Evolutionary conservation across 2,329 filamentous ascomycete species (phyloP).

Genomic region (Aureobasidium vineae): DNA sequence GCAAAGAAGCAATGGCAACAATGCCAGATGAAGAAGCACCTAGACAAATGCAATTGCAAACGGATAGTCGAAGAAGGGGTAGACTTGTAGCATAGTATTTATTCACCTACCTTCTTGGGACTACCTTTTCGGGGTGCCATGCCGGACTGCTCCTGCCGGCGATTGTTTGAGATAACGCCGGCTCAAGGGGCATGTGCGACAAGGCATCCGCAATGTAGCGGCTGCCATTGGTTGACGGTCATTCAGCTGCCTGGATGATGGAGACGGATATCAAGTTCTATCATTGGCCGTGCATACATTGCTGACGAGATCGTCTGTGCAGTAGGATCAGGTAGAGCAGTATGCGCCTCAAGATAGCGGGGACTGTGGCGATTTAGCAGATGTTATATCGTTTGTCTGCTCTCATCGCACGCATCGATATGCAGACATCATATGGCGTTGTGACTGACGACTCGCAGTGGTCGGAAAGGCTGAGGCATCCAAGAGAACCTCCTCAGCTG

Average conservation of each 20-base stretch:
- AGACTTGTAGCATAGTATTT: not conserved
- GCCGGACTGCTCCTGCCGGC: not conserved
- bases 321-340: not conserved
- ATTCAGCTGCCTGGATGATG: slow-evolving; percentile 12
- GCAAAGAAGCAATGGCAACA: not conserved
- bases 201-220: slow-evolving; percentile 8
- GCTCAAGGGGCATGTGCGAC: not conserved
- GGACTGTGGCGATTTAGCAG: not conserved
- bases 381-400: not conserved
- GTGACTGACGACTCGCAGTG: not conserved
- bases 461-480: not conserved
- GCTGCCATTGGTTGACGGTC: not conserved
- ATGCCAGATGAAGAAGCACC: not conserved
- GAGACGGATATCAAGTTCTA: not conserved
- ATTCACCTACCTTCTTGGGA: slow-evolving; percentile 10
- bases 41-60: not conserved
- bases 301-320: not conserved
- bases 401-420: not conserved
- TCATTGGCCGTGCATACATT: not conserved
- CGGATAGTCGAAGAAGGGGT: not conserved
- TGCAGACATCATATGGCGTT: not conserved
- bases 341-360: not conserved
- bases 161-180: slow-evolving; percentile 8
- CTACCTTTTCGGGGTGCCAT: not conserved
- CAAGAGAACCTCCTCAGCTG: not conserved